Percentiles rank a stretch among this genome's conserved stretches.
phyloP scores from a whole-genome alignment of 2,329 filamentous ascomycete species.

The Periconia digitata region DNA sequence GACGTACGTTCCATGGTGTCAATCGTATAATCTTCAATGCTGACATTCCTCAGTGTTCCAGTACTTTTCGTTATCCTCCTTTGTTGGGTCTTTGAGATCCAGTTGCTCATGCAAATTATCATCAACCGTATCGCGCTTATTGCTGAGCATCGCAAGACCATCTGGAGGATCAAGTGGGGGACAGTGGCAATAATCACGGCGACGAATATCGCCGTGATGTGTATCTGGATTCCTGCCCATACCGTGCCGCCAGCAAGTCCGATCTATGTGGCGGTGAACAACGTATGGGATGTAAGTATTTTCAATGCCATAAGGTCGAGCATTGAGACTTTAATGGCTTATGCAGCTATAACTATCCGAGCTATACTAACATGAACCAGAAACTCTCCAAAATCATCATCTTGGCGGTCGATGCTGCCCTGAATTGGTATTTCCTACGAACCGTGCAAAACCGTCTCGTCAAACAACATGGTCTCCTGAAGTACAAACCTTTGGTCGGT shows the following conservation, averaged over 20 bases:
- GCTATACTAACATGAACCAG: constrained; percentile 20
- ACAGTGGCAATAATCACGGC: constrained; percentile 49
- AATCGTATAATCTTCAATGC: background rate
- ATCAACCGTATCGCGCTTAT: constrained; percentile 58
- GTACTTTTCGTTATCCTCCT: constrained; percentile 37
- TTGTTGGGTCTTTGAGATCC: constrained; percentile 44
- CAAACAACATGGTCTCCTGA: constrained; percentile 41
- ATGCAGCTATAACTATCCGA: background rate
- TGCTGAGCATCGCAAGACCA: constrained; percentile 44
- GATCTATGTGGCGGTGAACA: constrained; percentile 50
- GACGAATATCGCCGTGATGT: constrained; percentile 58
- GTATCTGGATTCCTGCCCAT: constrained; percentile 57
- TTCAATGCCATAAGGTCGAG: too few relatives aligned
- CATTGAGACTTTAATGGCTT: too few relatives aligned
- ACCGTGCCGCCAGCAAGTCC: constrained; percentile 24
- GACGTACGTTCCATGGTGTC: constrained; percentile 18
- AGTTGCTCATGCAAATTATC: constrained; percentile 58
- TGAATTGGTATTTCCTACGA: constrained; percentile 57
- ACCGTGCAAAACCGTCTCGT: constrained; percentile 45
- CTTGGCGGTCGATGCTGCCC: constrained; percentile 51
- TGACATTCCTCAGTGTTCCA: constrained; percentile 22
- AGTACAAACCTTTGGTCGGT: constrained; percentile 44
- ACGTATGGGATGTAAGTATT: too few relatives aligned
- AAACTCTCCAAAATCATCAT: constrained; percentile 57
- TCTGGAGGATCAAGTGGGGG: constrained; percentile 51